Conservation (phyloP, 1,139 yeast species). For the Lodderomyces metapsilosis region DNA sequence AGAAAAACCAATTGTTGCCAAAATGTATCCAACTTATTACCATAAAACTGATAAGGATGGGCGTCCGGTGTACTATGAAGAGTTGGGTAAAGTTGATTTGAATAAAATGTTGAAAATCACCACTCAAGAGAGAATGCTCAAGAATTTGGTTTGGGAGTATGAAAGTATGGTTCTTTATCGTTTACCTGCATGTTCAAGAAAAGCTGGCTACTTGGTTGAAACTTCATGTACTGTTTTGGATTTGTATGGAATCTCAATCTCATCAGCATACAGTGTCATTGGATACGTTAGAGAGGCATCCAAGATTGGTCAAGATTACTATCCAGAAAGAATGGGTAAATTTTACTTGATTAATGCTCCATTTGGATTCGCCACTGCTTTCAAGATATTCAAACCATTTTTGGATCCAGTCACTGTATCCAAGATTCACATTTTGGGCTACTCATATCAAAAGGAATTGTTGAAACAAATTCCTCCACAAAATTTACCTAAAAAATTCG, state of each 20-base stretch:
- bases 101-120: constrained; percentile 91
- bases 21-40: constrained; percentile 92
- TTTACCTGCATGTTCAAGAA: constrained; percentile 92
- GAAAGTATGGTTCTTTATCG: constrained; percentile 83
- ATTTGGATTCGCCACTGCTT: constrained; percentile 93
- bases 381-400: constrained; percentile 86
- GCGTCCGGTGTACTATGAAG: constrained; percentile 92
- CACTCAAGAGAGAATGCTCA: constrained; percentile 92
- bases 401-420: constrained; percentile 98
- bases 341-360: constrained; percentile 96
- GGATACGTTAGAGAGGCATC: constrained; percentile 92
- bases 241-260: constrained; percentile 86
- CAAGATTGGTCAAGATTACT: constrained; percentile 90
- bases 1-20: constrained; percentile 88
- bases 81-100: constrained; percentile 86
- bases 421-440: constrained; percentile 85
- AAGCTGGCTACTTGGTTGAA: constrained; percentile 74
- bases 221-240: constrained; percentile 96
- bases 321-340: constrained; percentile 99
- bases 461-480: constrained; percentile 90
- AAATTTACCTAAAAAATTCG: constrained; percentile 87
- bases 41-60: constrained; percentile 97
- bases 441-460: constrained; percentile 75
- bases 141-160: constrained; percentile 96
- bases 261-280: constrained; percentile 81